Percentiles rank a stretch among this genome's conserved stretches.
phyloP scores from a whole-genome alignment of 2,329 filamentous ascomycete species.

The Colletotrichum spaethianum region DNA sequence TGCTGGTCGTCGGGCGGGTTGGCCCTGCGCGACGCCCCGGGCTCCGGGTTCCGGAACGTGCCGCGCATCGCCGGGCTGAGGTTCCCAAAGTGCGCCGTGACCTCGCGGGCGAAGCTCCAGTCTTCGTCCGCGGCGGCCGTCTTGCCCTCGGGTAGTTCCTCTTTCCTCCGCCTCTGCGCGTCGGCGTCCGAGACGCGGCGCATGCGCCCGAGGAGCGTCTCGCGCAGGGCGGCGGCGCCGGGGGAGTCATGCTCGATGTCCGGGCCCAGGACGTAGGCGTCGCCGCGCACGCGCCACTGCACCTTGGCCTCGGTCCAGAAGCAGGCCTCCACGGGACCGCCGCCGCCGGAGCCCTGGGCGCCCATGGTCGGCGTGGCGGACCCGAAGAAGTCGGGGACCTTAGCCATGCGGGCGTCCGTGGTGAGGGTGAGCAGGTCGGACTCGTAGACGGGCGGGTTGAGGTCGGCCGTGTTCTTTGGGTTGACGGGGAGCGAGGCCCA shows the following conservation, averaged over 20 bases:
- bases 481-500: constrained; percentile 82
- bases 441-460: constrained; percentile 78
- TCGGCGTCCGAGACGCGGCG: constrained; percentile 55
- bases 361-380: constrained; percentile 43
- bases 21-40: constrained; percentile 72
- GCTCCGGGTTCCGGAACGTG: constrained; percentile 79
- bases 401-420: constrained; percentile 90
- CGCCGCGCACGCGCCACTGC: constrained; percentile 89
- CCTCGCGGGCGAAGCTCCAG: constrained; percentile 85
- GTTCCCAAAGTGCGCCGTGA: constrained; percentile 93
- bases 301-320: constrained; percentile 82
- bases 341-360: constrained; percentile 70
- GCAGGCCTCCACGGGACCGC: constrained; percentile 83
- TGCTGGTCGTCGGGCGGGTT: constrained; percentile 58
- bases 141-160: constrained; percentile 1
- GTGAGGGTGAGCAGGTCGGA: constrained; percentile 88
- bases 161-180: constrained; percentile 48
- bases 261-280: constrained; percentile 80
- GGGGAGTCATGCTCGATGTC: constrained; percentile 68
- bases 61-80: constrained; percentile 85
- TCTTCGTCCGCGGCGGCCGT: constrained; percentile 48
- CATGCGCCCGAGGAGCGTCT: constrained; percentile 75
- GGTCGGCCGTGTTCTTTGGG: constrained; percentile 78
- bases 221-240: constrained; percentile 68
- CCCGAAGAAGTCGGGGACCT: constrained; percentile 79